phyloP scores from a whole-genome alignment of 257 asterid genomes.

The Plectranthus barbatus region DNA sequence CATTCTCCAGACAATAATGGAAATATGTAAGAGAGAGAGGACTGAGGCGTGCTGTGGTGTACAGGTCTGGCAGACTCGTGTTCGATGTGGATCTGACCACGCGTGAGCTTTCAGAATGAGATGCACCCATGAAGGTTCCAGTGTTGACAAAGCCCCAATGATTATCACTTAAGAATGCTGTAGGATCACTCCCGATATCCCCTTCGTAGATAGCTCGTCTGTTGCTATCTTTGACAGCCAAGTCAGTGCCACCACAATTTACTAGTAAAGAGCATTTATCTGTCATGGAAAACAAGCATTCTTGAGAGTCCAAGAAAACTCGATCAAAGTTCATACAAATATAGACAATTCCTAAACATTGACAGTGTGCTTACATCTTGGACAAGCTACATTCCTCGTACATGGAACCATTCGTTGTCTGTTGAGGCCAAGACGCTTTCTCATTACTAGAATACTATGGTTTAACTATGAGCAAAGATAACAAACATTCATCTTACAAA shows the following conservation, averaged over 20 bases:
- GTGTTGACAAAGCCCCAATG: constrained; percentile 74
- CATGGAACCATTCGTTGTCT: constrained; percentile 44
- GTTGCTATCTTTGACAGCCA: constrained; percentile 29
- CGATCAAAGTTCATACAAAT: background rate
- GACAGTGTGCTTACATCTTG: constrained; percentile 30
- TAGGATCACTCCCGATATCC: constrained; percentile 56
- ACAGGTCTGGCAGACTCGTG: constrained; percentile 44
- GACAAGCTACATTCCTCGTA: constrained; percentile 32
- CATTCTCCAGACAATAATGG: constrained; percentile 70
- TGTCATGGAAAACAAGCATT: constrained; percentile 21
- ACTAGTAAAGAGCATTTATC: constrained; percentile 66
- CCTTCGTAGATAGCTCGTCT: constrained; percentile 56
- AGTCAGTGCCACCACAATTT: constrained; percentile 66
- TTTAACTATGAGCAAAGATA: background rate
- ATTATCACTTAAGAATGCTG: constrained; percentile 29
- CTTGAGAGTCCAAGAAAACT: background rate
- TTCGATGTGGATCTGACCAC: constrained; percentile 19
- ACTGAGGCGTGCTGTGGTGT: constrained; percentile 61
- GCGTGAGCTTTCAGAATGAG: constrained; percentile 39
- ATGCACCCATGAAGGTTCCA: constrained; percentile 69
- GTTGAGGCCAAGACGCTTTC: constrained; percentile 18
- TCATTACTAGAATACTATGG: background rate
- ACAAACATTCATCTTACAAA: constrained; percentile 36
- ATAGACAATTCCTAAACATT: background rate
- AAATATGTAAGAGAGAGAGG: constrained; percentile 74